phyloP scores from a whole-genome alignment of 2,329 filamentous ascomycete genomes.

The Monosporascus sp. region DNA sequence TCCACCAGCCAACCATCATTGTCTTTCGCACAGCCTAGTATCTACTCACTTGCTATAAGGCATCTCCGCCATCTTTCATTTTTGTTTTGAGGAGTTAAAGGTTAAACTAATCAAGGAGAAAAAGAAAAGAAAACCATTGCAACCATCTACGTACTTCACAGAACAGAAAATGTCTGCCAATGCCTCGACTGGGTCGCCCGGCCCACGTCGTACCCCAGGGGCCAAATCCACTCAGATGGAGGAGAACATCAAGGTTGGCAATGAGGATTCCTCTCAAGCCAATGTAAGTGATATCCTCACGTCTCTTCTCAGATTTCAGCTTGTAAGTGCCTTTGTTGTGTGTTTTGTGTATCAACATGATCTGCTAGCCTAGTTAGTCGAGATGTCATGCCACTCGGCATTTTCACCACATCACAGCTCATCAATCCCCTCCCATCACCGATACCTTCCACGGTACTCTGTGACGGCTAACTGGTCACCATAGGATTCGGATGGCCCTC shows the following conservation, averaged over 20 bases:
- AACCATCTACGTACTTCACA: slow-evolving; percentile 6
- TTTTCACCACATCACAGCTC: not conserved
- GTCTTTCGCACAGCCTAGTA: slow-evolving; percentile 16
- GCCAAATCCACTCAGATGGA: slow-evolving; percentile 29
- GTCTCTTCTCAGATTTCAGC: slow-evolving; percentile 17
- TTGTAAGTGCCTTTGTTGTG: slow-evolving; percentile 23
- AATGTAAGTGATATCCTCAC: slow-evolving; percentile 28
- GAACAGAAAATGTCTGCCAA: slow-evolving; percentile 34
- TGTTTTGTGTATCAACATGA: not conserved
- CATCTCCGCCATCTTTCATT: slow-evolving; percentile 24
- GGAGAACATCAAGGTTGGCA: slow-evolving; percentile 33
- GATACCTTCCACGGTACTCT: not conserved
- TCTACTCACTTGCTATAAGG: slow-evolving; percentile 26
- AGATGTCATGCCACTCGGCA: not conserved
- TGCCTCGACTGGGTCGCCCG: slow-evolving; percentile 37
- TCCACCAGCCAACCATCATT: slow-evolving; percentile 1
- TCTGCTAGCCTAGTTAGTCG: not conserved
- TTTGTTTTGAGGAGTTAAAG: slow-evolving; percentile 21
- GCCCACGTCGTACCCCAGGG: slow-evolving; percentile 29
- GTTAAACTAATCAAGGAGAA: slow-evolving; percentile 3
- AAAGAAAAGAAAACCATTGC: not conserved
- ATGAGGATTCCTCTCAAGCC: slow-evolving; percentile 28
- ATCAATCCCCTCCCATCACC: not conserved
- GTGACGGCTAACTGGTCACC: slow-evolving; percentile 1
- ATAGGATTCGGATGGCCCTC: slow-evolving; percentile 18